Evolutionary conservation across 805 yeast species (phyloP).

Genomic region (Zygotorulaspora chibaensis): DNA sequence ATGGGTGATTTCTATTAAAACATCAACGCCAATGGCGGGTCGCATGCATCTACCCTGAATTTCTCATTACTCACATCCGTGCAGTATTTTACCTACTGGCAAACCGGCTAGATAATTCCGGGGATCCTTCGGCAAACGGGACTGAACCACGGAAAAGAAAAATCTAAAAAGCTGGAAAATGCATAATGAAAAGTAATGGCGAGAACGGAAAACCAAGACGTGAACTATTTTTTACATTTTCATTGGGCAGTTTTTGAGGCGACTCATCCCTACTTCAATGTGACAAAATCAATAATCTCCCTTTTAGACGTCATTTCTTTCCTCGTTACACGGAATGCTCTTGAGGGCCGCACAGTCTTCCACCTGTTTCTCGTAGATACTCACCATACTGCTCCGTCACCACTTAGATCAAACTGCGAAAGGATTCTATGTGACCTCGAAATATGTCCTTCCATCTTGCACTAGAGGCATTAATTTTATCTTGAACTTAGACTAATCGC

Average conservation of each 20-base stretch:
- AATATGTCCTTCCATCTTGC: too few relatives aligned
- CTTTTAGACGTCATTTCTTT: neutral
- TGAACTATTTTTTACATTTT: neutral
- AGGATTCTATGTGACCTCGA: too few relatives aligned
- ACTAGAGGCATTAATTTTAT: neutral
- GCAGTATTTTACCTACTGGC: neutral
- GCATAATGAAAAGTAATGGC: neutral
- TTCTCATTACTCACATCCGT: neutral
- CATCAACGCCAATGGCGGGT: neutral
- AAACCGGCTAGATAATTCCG: slow-evolving; percentile 2
- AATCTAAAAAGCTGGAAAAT: neutral
- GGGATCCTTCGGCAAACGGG: neutral
- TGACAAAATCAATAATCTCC: too few relatives aligned
- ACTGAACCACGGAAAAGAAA: neutral
- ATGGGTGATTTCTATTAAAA: neutral
- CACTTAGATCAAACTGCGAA: too few relatives aligned
- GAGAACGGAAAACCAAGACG: neutral
- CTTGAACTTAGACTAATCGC: neutral
- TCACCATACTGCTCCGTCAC: too few relatives aligned
- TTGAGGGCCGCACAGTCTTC: too few relatives aligned
- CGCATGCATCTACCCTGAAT: neutral
- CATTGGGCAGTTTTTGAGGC: too few relatives aligned
- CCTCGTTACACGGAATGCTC: too few relatives aligned
- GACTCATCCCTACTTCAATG: too few relatives aligned
- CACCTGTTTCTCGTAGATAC: too few relatives aligned